Evolutionary conservation across 805 yeast species (phyloP).

Genomic region (Kodamaea hsintzibuensis): DNA sequence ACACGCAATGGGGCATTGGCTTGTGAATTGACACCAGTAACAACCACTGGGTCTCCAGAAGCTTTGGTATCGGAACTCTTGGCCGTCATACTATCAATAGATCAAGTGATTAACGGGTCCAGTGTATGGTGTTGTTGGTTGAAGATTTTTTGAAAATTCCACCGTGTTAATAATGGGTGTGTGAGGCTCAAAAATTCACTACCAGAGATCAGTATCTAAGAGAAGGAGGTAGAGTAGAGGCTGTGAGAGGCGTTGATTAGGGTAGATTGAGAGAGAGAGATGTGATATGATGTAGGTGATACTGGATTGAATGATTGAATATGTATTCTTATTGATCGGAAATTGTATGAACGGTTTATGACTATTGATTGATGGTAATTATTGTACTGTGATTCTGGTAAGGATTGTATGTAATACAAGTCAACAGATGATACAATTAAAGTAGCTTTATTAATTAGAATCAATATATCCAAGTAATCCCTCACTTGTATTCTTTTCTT

Average conservation of each 20-base stretch:
- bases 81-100: conserved; percentile 1
- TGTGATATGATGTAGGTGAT: background rate
- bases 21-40: background rate
- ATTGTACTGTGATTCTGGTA: background rate
- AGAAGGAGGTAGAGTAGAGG: background rate
- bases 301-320: background rate
- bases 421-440: too few species aligned
- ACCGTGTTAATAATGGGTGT: conserved; percentile 3
- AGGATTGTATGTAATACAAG: too few species aligned
- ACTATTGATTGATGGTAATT: background rate
- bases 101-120: background rate
- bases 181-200: background rate
- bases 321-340: background rate
- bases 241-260: background rate
- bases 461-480: too few species aligned
- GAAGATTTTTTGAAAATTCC: conserved; percentile 2
- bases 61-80: background rate
- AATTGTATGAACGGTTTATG: background rate
- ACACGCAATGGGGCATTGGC: conserved; percentile 5
- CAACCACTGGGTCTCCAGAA: background rate
- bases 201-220: background rate
- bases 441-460: too few species aligned
- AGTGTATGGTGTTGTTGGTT: background rate
- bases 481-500: too few species aligned
- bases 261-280: background rate